A percentile compares a stretch with the other conserved stretches of the same genome.
Evolutionary conservation across 78 protist species (phyloP).

Genomic region (Mastigamoeba balamuthi): DNA sequence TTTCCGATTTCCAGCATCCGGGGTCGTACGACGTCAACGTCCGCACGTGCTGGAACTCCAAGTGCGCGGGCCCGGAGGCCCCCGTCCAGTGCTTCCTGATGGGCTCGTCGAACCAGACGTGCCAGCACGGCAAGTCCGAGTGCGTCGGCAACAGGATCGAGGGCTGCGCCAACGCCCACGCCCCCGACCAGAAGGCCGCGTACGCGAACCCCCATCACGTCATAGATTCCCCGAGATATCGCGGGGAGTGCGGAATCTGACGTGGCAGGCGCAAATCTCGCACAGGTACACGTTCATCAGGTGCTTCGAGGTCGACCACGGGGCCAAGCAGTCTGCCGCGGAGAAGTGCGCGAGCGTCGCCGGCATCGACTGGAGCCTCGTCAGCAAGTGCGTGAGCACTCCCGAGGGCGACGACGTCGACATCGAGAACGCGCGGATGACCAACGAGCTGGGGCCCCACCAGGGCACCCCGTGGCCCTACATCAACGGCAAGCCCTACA

Average conservation of each 20-base stretch:
- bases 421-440: background rate
- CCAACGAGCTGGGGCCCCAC: background rate
- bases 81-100: too few relatives aligned
- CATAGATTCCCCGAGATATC: too few relatives aligned
- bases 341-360: background rate
- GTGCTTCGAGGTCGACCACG: background rate
- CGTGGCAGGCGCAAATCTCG: too few relatives aligned
- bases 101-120: too few relatives aligned
- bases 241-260: too few relatives aligned
- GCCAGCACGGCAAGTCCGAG: background rate
- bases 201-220: too few relatives aligned
- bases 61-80: too few relatives aligned
- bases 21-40: too few relatives aligned
- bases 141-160: background rate
- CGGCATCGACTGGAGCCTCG: background rate
- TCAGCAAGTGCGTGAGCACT: background rate
- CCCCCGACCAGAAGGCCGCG: too few relatives aligned
- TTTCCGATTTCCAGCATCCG: too few relatives aligned
- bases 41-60: too few relatives aligned
- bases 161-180: background rate
- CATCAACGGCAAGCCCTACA: too few relatives aligned
- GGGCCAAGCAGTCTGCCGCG: background rate
- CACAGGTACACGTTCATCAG: background rate
- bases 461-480: background rate
- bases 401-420: background rate